phyloP scores from a whole-genome alignment of 2,329 filamentous ascomycete genomes.

The Calonectria multiphialidica region DNA sequence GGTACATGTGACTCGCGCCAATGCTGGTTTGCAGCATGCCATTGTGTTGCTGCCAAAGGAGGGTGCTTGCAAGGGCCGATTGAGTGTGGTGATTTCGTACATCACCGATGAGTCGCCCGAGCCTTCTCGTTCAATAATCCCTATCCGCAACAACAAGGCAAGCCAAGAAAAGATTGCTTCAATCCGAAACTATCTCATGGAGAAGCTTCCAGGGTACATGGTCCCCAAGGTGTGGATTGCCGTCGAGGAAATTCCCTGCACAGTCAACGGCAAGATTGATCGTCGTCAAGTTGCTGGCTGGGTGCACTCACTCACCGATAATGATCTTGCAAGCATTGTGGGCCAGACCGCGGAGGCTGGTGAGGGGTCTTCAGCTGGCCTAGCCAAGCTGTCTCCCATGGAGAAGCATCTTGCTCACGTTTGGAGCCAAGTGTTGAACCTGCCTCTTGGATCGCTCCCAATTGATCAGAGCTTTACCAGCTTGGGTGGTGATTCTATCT shows the following conservation, averaged over 20 bases:
- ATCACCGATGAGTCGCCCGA: background rate
- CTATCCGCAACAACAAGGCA: conserved; percentile 10
- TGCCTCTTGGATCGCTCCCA: conserved; percentile 49
- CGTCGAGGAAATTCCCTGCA: conserved; percentile 5
- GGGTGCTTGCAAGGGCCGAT: conserved; percentile 22
- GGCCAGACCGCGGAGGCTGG: background rate
- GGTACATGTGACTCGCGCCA: conserved; percentile 5
- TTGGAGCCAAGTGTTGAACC: conserved; percentile 52
- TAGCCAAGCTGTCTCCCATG: background rate
- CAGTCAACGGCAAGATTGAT: conserved; percentile 16
- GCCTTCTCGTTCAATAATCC: background rate
- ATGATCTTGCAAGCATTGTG: background rate
- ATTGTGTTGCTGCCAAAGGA: conserved; percentile 6
- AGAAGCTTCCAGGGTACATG: conserved; percentile 20
- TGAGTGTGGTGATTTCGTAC: conserved; percentile 6
- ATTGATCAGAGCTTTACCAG: conserved; percentile 61
- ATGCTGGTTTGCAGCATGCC: background rate
- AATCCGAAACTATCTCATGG: conserved; percentile 12
- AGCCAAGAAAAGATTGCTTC: conserved; percentile 17
- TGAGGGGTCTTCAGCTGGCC: background rate
- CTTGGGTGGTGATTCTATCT: conserved; percentile 61
- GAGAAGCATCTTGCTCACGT: conserved; percentile 44
- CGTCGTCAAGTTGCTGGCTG: background rate
- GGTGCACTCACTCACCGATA: background rate
- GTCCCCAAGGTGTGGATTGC: conserved; percentile 25